A percentile compares a stretch with the other conserved stretches of the same genome.
phyloP scores from a whole-genome alignment of 768 basidiomycete species.

The Imleria badia region DNA sequence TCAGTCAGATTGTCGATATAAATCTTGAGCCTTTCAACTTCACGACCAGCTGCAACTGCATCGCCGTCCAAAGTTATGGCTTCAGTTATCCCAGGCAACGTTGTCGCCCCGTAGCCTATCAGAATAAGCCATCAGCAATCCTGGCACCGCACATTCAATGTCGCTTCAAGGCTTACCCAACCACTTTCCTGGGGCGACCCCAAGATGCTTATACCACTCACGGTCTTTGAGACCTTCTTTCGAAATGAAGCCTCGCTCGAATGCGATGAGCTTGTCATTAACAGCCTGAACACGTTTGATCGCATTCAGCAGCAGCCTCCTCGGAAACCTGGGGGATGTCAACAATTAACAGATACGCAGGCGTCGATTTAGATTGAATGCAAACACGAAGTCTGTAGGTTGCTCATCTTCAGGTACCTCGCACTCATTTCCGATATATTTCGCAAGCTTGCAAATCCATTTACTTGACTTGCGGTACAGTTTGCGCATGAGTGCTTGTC shows the following conservation, averaged over 20 bases:
- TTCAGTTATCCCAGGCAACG: constrained; percentile 80
- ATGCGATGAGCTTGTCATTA: constrained; percentile 69
- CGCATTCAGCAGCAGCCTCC: constrained; percentile 49
- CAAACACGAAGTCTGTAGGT: constrained; percentile 13
- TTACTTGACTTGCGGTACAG: constrained; percentile 5
- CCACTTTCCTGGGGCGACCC: constrained; percentile 88
- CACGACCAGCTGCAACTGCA: constrained; percentile 55
- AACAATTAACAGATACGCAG: neutral
- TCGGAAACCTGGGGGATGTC: constrained; percentile 16
- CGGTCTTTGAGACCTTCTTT: constrained; percentile 74
- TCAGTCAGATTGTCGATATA: constrained; percentile 54
- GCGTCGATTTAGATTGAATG: neutral
- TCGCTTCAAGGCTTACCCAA: constrained; percentile 48
- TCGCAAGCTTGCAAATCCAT: constrained; percentile 37
- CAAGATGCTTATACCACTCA: constrained; percentile 90
- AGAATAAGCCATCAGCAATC: constrained; percentile 3
- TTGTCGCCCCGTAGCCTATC: constrained; percentile 82
- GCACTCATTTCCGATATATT: constrained; percentile 32
- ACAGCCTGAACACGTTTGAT: constrained; percentile 54
- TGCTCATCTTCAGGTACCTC: constrained; percentile 4
- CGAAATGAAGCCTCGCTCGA: constrained; percentile 85
- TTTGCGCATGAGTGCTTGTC: constrained; percentile 22
- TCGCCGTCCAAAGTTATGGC: constrained; percentile 73
- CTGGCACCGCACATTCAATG: neutral
- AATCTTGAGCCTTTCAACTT: constrained; percentile 56